Percentiles rank a stretch among this genome's conserved stretches.
phyloP scores from a whole-genome alignment of 2,329 filamentous ascomycete species.

The Fusarium compactum region DNA sequence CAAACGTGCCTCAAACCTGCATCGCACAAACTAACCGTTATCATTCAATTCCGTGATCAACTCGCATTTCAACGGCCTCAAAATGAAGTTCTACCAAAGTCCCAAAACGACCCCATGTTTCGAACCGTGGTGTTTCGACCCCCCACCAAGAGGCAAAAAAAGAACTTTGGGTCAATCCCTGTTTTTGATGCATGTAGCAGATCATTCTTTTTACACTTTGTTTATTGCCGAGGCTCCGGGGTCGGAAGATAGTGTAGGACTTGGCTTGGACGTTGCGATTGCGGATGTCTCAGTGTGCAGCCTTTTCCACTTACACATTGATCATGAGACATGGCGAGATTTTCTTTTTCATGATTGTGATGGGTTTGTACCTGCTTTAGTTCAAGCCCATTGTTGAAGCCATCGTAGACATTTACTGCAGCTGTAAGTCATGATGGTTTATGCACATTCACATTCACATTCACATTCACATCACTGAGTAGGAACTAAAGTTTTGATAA shows the following conservation, averaged over 20 bases:
- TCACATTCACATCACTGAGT: neutral
- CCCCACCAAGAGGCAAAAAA: constrained; percentile 2
- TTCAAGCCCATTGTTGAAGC: neutral
- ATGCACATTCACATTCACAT: no score
- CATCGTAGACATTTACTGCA: no score
- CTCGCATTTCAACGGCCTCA: neutral
- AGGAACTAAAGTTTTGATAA: constrained; percentile 11
- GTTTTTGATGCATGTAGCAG: constrained; percentile 14
- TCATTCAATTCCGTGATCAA: neutral
- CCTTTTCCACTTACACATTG: neutral
- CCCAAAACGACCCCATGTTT: constrained; percentile 29
- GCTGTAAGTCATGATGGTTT: no score
- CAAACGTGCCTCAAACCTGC: neutral
- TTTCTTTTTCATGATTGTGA: constrained; percentile 1
- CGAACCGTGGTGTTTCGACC: constrained; percentile 28
- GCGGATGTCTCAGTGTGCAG: constrained; percentile 8
- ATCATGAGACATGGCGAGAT: constrained; percentile 30
- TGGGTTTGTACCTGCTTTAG: constrained; percentile 33
- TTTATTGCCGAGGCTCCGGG: neutral
- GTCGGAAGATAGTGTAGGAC: neutral
- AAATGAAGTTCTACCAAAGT: constrained; percentile 39
- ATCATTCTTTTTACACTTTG: constrained; percentile 36
- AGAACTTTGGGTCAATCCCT: constrained; percentile 33
- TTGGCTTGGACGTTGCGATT: neutral
- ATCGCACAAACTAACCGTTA: neutral